Percentiles rank a stretch among this genome's conserved stretches.
phyloP scores from a whole-genome alignment of 2,329 filamentous ascomycete species.

The Eutypa lata region DNA sequence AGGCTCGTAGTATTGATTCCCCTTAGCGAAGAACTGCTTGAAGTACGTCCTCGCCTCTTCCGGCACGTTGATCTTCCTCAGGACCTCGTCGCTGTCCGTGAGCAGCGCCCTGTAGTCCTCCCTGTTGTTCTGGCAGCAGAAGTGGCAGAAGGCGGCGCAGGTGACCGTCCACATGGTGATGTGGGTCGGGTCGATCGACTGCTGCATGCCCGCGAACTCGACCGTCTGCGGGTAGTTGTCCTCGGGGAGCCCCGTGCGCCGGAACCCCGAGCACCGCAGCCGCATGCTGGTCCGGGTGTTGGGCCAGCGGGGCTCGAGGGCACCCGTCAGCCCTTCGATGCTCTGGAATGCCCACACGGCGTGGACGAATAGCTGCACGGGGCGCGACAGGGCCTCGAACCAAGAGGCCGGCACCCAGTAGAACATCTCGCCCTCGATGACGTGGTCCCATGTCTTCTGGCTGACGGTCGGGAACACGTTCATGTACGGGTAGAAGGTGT shows the following conservation, averaged over 20 bases:
- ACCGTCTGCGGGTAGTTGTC: constrained; percentile 1
- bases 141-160: constrained; percentile 1
- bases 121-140: not conserved
- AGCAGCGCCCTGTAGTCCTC: not conserved
- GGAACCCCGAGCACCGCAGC: constrained; percentile 6
- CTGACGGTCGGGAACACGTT: not conserved
- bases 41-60: not conserved
- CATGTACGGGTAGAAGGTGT: not conserved
- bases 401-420: not conserved
- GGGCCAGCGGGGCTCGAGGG: not conserved
- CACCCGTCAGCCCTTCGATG: constrained; percentile 3
- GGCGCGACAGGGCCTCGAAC: not conserved
- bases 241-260: not conserved
- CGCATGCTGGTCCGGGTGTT: not conserved
- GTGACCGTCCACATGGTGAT: constrained; percentile 5
- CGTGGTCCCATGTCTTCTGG: not conserved
- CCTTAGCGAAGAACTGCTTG: not conserved
- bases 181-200: constrained; percentile 3
- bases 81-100: not conserved
- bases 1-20: not conserved
- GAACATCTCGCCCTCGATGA: constrained; percentile 3
- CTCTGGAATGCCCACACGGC: constrained; percentile 9
- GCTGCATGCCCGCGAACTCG: constrained; percentile 16
- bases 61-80: not conserved
- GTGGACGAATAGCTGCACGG: constrained; percentile 5